Evolutionary conservation across 169 alveolate genomes (phyloP).

Genomic region (Eimeria sp.): DNA sequence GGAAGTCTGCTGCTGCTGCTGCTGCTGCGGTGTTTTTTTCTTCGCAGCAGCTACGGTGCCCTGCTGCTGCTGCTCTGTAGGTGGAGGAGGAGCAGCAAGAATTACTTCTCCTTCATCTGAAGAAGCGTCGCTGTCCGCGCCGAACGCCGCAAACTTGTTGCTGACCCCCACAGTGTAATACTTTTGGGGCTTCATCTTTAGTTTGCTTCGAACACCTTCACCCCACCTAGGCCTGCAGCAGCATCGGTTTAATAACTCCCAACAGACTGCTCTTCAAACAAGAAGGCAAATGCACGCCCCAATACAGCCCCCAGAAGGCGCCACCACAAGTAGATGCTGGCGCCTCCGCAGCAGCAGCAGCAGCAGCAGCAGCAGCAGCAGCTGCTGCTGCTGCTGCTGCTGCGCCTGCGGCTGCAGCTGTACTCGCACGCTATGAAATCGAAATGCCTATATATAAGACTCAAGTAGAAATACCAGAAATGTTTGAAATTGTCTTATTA

Average conservation of each 20-base stretch:
- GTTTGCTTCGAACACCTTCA: background rate
- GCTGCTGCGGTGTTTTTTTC: slow-evolving; percentile 36
- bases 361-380: background rate
- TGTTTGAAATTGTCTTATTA: no score
- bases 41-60: slow-evolving; percentile 11
- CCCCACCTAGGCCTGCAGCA: slow-evolving; percentile 19
- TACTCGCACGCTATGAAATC: no score
- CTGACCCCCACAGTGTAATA: slow-evolving; percentile 52
- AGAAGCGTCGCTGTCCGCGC: slow-evolving; percentile 51
- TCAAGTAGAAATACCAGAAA: no score
- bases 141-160: slow-evolving; percentile 58
- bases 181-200: slow-evolving; percentile 32
- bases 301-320: background rate
- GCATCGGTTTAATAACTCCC: background rate
- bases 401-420: background rate
- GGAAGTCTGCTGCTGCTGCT: slow-evolving; percentile 25
- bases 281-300: background rate
- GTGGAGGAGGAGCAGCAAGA: slow-evolving; percentile 10
- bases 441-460: no score
- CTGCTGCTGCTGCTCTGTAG: slow-evolving; percentile 42
- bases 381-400: background rate
- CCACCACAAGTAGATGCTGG: background rate
- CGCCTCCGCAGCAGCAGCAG: background rate
- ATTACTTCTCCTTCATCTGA: slow-evolving; percentile 29
- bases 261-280: background rate